These are phyloP conservation scores for Trypanosoma platydactyli DNA, from an alignment of 208 protist species.

Conservation along the genomic window DNA sequence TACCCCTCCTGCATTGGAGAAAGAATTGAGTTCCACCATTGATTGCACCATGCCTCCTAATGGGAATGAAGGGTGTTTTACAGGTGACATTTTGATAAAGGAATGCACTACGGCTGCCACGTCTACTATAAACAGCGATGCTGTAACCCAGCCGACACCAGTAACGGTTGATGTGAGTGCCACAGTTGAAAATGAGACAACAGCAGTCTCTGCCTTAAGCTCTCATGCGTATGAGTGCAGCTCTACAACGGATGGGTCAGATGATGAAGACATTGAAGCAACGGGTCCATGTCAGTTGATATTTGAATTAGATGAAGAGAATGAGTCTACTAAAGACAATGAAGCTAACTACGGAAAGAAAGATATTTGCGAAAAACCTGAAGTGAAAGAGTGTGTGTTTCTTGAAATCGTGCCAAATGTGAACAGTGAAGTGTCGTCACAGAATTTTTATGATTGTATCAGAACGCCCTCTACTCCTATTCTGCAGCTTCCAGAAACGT, in stretches of 20 bases:
- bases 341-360: background rate
- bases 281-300: conserved; percentile 1
- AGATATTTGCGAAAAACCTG: background rate
- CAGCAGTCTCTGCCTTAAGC: background rate
- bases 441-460: conserved; percentile 56
- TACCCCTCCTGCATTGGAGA: no score
- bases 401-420: background rate
- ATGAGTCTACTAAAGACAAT: background rate
- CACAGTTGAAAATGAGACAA: background rate
- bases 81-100: no score
- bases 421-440: background rate
- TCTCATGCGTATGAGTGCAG: conserved; percentile 25
- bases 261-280: background rate
- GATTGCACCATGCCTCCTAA: no score
- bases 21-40: no score
- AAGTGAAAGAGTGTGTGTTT: background rate
- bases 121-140: background rate
- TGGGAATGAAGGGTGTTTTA: no score
- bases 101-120: no score
- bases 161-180: background rate
- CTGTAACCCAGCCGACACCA: background rate
- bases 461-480: conserved; percentile 43
- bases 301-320: conserved; percentile 12
- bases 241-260: conserved; percentile 17
- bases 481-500: conserved; percentile 16